These are phyloP conservation scores for Euphorbia peplus DNA, from an alignment of 345 rosid species.

Conservation along the genomic window DNA sequence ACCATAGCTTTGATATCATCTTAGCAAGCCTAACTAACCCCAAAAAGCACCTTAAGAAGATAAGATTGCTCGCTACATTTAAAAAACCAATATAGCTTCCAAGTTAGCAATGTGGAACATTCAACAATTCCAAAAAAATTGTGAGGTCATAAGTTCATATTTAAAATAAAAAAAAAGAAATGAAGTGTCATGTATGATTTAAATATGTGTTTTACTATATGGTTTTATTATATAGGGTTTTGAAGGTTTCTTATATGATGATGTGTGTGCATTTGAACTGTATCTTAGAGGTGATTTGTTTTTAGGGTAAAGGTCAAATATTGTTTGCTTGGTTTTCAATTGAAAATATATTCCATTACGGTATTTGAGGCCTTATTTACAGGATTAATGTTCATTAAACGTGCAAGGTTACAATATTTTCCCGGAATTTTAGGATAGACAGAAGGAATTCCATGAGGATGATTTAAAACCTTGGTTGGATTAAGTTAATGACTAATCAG, in stretches of 20 bases:
- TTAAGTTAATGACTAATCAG: neutral
- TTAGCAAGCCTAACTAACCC: too few relatives aligned
- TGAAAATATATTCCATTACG: neutral
- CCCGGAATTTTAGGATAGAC: neutral
- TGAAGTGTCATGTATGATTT: too few relatives aligned
- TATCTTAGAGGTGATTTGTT: neutral
- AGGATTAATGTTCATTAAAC: too few relatives aligned
- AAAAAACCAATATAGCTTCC: too few relatives aligned
- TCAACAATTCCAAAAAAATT: too few relatives aligned
- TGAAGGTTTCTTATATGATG: neutral
- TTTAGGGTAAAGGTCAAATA: constrained; percentile 6
- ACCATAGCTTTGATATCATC: too few relatives aligned
- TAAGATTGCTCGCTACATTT: too few relatives aligned
- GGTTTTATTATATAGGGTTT: neutral
- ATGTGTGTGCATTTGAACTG: neutral
- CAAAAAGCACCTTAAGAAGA: too few relatives aligned
- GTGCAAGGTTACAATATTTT: neutral
- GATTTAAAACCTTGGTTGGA: neutral
- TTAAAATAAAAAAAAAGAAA: too few relatives aligned
- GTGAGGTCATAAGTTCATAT: too few relatives aligned
- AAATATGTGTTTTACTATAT: too few relatives aligned
- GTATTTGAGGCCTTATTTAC: neutral
- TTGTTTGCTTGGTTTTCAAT: neutral
- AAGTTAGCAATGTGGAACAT: too few relatives aligned
- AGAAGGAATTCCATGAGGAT: neutral